Evolutionary conservation across 1,284 basidiomycete genomes (phyloP).

Genomic region (Boletellus deceptivus): DNA sequence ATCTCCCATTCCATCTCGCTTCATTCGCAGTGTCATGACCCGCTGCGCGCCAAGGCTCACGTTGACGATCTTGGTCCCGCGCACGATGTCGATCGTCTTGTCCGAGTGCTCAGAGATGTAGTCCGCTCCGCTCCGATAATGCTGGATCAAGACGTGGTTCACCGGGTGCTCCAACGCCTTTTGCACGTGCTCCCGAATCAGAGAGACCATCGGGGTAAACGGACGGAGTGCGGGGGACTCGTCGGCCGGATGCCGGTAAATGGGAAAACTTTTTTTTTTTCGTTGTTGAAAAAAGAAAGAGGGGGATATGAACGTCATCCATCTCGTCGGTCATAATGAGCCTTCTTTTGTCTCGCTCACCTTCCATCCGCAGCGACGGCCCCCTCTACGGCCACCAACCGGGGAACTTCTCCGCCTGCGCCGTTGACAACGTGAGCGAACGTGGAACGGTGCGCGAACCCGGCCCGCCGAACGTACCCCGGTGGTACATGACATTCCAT

Average conservation of each 20-base stretch:
- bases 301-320: not conserved
- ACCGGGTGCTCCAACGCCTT: constrained; percentile 54
- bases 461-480: constrained; percentile 41
- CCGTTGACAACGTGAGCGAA: constrained; percentile 7
- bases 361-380: constrained; percentile 59
- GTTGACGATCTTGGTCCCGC: constrained; percentile 69
- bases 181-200: constrained; percentile 62
- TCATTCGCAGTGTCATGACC: constrained; percentile 64
- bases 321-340: constrained; percentile 4
- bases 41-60: constrained; percentile 74
- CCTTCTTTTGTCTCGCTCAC: constrained; percentile 32
- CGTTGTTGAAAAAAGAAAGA: not conserved
- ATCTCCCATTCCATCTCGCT: constrained; percentile 44
- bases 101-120: constrained; percentile 82
- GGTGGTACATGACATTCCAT: constrained; percentile 71
- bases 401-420: constrained; percentile 71
- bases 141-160: constrained; percentile 77
- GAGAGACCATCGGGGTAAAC: constrained; percentile 63
- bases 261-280: constrained; percentile 52
- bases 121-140: constrained; percentile 71
- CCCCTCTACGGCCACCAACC: constrained; percentile 71
- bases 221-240: constrained; percentile 61
- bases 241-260: constrained; percentile 78
- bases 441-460: not conserved
- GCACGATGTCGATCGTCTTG: constrained; percentile 75